Conservation (phyloP, 2,329 filamentous ascomycete genomes). For the Phaeosphaeria sp. region DNA sequence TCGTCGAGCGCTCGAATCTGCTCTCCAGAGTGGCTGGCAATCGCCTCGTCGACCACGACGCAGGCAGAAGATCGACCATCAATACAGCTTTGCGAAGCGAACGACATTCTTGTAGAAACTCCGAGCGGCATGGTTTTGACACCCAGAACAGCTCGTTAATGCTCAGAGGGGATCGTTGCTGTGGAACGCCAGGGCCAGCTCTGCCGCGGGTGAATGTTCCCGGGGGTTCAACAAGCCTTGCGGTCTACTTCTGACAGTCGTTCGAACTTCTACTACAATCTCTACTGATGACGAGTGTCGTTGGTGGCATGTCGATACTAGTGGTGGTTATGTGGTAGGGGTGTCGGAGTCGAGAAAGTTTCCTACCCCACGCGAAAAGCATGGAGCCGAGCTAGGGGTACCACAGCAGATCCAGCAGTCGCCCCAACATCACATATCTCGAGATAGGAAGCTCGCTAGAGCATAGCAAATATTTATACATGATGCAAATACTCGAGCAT, state of each 20-base stretch:
- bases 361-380: constrained; percentile 12
- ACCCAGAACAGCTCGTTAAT: not conserved
- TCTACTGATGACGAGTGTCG: not conserved
- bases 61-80: too few relatives aligned
- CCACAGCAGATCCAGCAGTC: constrained; percentile 1
- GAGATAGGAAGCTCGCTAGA: too few relatives aligned
- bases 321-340: constrained; percentile 10
- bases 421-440: not conserved
- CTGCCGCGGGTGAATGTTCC: not conserved
- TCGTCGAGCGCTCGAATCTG: too few relatives aligned
- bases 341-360: constrained; percentile 3
- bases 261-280: not conserved
- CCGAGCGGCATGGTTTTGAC: too few relatives aligned
- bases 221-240: not conserved
- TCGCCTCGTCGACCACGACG: too few relatives aligned
- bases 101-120: too few relatives aligned
- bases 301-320: not conserved
- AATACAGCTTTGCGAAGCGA: too few relatives aligned
- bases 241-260: not conserved
- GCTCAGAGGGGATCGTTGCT: constrained; percentile 6
- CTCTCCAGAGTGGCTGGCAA: too few relatives aligned
- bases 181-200: not conserved
- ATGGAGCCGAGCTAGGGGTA: constrained; percentile 7
- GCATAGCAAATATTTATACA: too few relatives aligned
- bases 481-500: too few relatives aligned